Evolutionary conservation across 768 basidiomycete genomes (phyloP), one percentile per base, ranked within the genome.

Genomic region (Aureoboletus auriporus): DNA sequence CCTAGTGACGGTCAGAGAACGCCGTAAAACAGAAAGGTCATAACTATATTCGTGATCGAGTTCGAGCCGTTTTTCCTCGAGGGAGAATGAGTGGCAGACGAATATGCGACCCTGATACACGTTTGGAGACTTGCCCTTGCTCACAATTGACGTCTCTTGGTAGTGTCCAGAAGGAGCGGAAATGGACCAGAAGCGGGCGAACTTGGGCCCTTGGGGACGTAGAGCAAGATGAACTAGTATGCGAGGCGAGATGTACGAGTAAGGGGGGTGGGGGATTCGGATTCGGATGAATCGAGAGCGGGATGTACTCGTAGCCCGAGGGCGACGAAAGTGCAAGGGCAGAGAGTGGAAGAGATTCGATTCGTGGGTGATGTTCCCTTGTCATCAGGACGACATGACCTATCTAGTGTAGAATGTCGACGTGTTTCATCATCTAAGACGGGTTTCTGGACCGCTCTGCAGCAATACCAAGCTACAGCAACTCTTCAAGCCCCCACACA

Each of bases 401-500:
- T 13, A 3, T 12, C 6, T 31, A 27, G 5, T 23, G 26, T 8
- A 1, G 43, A 29, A 43, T 8, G 44, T 46, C 16, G 50, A 17
- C 14, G 17, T 6, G 52, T 63, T 46, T 85, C 82, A 8, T 64
- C 42, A 36, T 82, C 71, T 23, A 90, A 51, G 1, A 78, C 78
- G 2, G 73, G 75, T 7, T 84, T 76, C n/a, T 90, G 75, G 26
- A 93, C 67, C 23, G 84, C 80, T 33, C 89, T 77, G 45, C 89
- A 70, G 84, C 80, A 10, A 82, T 78, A 0, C 83, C 80, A 14
- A 80, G 82, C 87, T 92, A 96, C 14, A 93, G 75, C 5, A 91
- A 10, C 90, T 83, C 54, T 89, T 76, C 83, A 42, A 89, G 83
- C 0, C 93, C 93, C 93, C 93, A 96, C 62, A 93, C 93, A 53